These are phyloP conservation scores for Komagataella kurtzmanii DNA, from an alignment of 805 yeast genomes.

Conservation along the genomic window DNA sequence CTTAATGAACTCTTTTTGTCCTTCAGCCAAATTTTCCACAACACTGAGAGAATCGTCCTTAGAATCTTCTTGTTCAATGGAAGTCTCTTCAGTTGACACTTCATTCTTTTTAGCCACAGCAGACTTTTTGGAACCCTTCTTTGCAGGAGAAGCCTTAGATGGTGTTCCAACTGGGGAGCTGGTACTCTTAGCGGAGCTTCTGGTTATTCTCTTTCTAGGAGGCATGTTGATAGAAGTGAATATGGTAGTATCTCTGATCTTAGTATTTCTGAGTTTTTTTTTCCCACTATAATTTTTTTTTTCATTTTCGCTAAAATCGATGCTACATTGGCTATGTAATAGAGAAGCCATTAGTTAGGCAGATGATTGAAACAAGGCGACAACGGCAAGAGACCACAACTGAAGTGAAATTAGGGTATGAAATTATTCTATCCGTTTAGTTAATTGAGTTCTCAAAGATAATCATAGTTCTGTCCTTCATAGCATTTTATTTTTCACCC, in stretches of 20 bases:
- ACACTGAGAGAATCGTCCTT: conserved; percentile 1
- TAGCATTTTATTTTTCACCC: too few relatives aligned
- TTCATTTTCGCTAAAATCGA: background rate
- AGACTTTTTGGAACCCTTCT: conserved; percentile 8
- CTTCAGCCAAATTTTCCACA: background rate
- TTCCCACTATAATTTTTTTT: background rate
- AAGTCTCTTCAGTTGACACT: background rate
- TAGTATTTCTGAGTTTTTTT: background rate
- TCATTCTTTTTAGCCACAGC: conserved; percentile 5
- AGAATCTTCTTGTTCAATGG: conserved; percentile 4
- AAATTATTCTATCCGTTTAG: too few relatives aligned
- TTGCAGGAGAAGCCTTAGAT: conserved; percentile 6
- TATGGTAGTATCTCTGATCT: background rate
- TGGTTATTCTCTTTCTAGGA: conserved; percentile 9
- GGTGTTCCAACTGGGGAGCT: conserved; percentile 1
- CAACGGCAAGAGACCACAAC: background rate
- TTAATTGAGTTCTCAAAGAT: too few relatives aligned
- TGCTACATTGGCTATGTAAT: background rate
- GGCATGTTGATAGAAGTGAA: conserved; percentile 6
- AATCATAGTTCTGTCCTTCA: too few relatives aligned
- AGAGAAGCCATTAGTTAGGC: background rate
- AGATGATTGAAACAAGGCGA: background rate
- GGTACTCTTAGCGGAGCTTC: conserved; percentile 2
- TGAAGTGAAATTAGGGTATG: too few relatives aligned
- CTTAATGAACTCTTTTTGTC: conserved; percentile 5